Evolutionary conservation across 2,329 filamentous ascomycete genomes (phyloP).

Genomic region (Xylaria sp.): DNA sequence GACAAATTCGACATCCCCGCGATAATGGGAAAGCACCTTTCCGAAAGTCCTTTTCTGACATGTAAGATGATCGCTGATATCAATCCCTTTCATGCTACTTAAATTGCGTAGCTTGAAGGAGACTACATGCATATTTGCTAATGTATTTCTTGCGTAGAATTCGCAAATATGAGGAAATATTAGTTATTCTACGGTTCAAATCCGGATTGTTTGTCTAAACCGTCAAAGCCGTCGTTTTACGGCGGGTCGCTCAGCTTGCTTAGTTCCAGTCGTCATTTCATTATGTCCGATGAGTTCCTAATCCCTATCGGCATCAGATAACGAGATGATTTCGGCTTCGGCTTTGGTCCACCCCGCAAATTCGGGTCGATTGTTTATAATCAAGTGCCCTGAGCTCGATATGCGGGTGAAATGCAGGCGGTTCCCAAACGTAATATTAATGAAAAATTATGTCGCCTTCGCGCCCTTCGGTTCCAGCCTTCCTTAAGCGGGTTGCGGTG

Average conservation of each 20-base stretch:
- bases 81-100: background rate
- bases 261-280: background rate
- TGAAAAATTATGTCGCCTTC: slow-evolving; percentile 1
- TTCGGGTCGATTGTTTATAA: slow-evolving; percentile 11
- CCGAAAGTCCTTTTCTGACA: background rate
- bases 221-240: background rate
- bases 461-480: background rate
- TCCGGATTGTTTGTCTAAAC: background rate
- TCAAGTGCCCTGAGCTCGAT: background rate
- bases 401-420: slow-evolving; percentile 7
- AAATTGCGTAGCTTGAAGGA: background rate
- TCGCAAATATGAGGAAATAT: background rate
- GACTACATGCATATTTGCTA: background rate
- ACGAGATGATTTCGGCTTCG: slow-evolving; percentile 8
- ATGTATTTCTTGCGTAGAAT: slow-evolving; percentile 1
- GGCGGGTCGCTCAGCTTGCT: background rate
- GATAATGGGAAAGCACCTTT: background rate
- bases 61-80: background rate
- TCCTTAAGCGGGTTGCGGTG: slow-evolving; percentile 7
- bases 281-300: background rate
- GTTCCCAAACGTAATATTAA: slow-evolving; percentile 22
- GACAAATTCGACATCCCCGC: background rate
- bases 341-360: background rate
- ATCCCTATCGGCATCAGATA: background rate
- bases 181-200: background rate